These are phyloP conservation scores for Alternaria ventricosa DNA, from an alignment of 2,329 filamentous ascomycete species.

Conservation along the genomic window DNA sequence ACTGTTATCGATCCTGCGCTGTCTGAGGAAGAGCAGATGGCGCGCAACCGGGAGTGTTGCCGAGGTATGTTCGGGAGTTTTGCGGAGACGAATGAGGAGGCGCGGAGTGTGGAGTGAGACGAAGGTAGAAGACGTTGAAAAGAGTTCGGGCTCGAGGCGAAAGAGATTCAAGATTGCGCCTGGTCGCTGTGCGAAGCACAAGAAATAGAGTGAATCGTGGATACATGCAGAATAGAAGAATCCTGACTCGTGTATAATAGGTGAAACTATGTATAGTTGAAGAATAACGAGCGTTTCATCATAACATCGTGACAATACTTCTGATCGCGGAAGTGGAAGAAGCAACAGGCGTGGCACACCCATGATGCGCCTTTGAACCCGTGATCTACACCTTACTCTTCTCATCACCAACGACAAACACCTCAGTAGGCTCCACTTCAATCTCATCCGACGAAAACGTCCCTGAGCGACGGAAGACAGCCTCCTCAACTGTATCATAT, in stretches of 20 bases:
- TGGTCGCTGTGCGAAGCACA: background rate
- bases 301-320: background rate
- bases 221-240: background rate
- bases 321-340: background rate
- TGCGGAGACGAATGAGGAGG: background rate
- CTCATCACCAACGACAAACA: constrained; percentile 22
- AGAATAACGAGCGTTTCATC: background rate
- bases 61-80: background rate
- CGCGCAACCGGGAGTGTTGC: background rate
- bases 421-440: constrained; percentile 19
- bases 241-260: background rate
- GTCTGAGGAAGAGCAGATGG: background rate
- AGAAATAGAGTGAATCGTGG: background rate
- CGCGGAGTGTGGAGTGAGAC: background rate
- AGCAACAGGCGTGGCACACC: background rate
- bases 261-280: background rate
- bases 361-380: background rate
- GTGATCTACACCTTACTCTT: constrained; percentile 21
- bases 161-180: background rate
- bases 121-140: background rate
- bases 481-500: constrained; percentile 23
- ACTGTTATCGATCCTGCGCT: background rate
- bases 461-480: constrained; percentile 14
- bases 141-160: background rate
- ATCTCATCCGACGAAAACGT: constrained; percentile 16